phyloP scores from a whole-genome alignment of 2,329 filamentous ascomycete species.

The Ambrosiella cleistominuta region DNA sequence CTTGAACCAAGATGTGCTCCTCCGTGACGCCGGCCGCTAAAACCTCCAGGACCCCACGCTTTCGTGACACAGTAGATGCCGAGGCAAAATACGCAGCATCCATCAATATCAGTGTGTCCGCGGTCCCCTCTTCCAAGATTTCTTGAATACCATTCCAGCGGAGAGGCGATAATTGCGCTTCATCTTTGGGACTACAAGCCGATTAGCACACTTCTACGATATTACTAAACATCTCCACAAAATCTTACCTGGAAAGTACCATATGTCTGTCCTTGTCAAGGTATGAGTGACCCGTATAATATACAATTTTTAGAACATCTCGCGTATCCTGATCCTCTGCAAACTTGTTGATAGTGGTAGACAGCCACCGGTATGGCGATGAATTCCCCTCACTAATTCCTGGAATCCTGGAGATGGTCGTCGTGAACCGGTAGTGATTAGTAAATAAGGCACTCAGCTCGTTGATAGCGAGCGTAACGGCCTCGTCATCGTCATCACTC shows the following conservation, averaged over 20 bases:
- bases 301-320: constrained; percentile 40
- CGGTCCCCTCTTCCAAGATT: constrained; percentile 35
- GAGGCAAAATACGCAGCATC: constrained; percentile 41
- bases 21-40: constrained; percentile 38
- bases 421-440: constrained; percentile 34
- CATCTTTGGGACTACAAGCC: not conserved
- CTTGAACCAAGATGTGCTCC: constrained; percentile 30
- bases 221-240: not conserved
- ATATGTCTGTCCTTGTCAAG: constrained; percentile 38
- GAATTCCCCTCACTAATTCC: constrained; percentile 28
- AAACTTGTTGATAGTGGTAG: constrained; percentile 33
- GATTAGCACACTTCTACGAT: not conserved
- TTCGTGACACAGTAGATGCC: constrained; percentile 29
- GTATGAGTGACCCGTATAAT: constrained; percentile 38
- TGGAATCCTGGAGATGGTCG: constrained; percentile 32
- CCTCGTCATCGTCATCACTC: constrained; percentile 33
- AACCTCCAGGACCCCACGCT: constrained; percentile 37
- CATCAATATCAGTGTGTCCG: constrained; percentile 41
- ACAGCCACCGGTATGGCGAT: constrained; percentile 37
- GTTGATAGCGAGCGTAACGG: constrained; percentile 21
- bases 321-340: constrained; percentile 35
- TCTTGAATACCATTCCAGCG: constrained; percentile 40
- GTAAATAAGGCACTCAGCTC: constrained; percentile 34
- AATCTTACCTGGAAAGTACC: constrained; percentile 35
- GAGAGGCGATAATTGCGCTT: constrained; percentile 24